These are phyloP conservation scores for Dactylellina haptotyla DNA, from an alignment of 2,329 filamentous ascomycete genomes.

Conservation along the genomic window DNA sequence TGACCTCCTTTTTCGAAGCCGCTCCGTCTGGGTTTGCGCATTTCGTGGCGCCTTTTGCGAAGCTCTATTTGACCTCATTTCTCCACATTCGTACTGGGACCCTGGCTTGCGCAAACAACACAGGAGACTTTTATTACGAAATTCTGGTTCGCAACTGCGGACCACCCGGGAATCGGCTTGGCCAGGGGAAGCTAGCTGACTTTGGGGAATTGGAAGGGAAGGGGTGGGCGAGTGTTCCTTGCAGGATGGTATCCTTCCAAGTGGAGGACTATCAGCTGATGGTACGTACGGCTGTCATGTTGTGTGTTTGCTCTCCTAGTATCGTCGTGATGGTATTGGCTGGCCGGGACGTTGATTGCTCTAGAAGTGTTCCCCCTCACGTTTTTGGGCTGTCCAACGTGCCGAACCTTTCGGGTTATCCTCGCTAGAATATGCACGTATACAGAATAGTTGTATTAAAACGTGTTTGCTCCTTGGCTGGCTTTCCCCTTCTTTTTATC, in stretches of 20 bases:
- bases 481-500: background rate
- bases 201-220: slow-evolving; percentile 1
- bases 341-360: slow-evolving; percentile 4
- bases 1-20: slow-evolving; percentile 11
- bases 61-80: slow-evolving; percentile 28
- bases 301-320: slow-evolving; percentile 37
- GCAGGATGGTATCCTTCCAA: slow-evolving; percentile 19
- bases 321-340: background rate
- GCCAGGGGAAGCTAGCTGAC: background rate
- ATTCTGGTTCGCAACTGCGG: background rate
- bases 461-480: slow-evolving; percentile 19
- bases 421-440: slow-evolving; percentile 6
- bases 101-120: slow-evolving; percentile 49
- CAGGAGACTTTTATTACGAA: slow-evolving; percentile 6
- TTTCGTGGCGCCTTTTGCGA: slow-evolving; percentile 29
- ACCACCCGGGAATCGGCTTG: background rate
- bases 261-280: slow-evolving; percentile 18
- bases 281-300: too few species aligned
- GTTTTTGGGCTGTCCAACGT: background rate
- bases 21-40: slow-evolving; percentile 4
- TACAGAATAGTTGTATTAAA: background rate
- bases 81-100: slow-evolving; percentile 26
- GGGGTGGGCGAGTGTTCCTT: slow-evolving; percentile 26
- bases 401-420: slow-evolving; percentile 3
- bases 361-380: background rate